Base-by-base conservation (phyloP, 164 flowering plant genomes). In the Macadamia tetraphylla region DNA sequence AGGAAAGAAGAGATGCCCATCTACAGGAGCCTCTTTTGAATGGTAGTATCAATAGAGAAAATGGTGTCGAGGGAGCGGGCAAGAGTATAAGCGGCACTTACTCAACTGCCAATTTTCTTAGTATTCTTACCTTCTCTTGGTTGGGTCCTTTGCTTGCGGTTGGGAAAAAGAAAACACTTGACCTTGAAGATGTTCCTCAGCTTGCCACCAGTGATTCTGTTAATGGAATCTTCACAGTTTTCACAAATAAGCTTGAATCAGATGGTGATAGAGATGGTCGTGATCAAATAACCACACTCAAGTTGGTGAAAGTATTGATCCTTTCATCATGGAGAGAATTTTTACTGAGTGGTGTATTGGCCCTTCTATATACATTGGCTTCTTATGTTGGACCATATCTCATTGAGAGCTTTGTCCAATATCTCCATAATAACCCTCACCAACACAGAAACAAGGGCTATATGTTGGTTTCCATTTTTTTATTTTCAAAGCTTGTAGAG, bases 141-240 rank as follows among this genome's bases (percentile, higher is more conserved):
- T 69, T 85, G 82, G 71, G 76, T 40, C 78, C 93, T 68, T 65
- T 88, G 42, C 64, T 88, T 67, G 72, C 82, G 18, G 18, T 67
- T n/a, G 93, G 93, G 30, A 69, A 77, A 31, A 81, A 80, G 77
- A 88, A 86, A 67, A 43, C 81, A 9, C 65, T 88, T 60, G 86
- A 83, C 84, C 83, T 86, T 65, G 85, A 83, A 65, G 93, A 88
- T 80, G 83, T 88, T 73, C 94, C 94, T 71, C 86, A 81, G 67
- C 86, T 88, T 35, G 77, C 70, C 32, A 9, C 35, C 14, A 9
- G 35, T 10, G 89, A 89, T 71, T 83, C 84, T 66, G 85, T 80
- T 15, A 62, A 59, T 42, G 83, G 79, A 48, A 71, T 78, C 3
- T 84, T 62, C 58, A 81, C 85, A 29, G 35, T 51, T 43, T 80